phyloP scores from a whole-genome alignment of 208 protist genomes.

The Balamuthia mandrillaris region DNA sequence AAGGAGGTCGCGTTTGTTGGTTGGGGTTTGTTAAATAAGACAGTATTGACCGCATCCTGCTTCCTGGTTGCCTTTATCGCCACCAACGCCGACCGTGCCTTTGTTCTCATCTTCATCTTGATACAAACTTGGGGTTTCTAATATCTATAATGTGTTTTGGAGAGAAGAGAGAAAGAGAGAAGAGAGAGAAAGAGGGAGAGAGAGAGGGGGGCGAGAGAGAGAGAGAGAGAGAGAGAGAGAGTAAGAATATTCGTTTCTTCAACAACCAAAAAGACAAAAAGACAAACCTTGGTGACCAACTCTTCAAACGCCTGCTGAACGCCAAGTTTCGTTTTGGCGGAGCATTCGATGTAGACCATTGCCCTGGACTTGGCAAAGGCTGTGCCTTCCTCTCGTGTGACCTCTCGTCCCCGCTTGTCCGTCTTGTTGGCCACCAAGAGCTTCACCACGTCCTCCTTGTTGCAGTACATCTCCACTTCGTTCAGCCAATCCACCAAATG shows the following conservation, averaged over 20 bases:
- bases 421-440: slow-evolving; percentile 29
- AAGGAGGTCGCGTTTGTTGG: too few relatives aligned
- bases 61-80: background rate
- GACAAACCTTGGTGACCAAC: background rate
- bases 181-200: background rate
- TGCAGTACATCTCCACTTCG: slow-evolving; percentile 36
- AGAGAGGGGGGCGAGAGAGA: background rate
- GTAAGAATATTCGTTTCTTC: background rate
- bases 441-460: slow-evolving; percentile 33
- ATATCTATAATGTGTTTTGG: background rate
- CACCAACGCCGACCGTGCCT: background rate
- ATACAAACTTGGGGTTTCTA: slow-evolving; percentile 9
- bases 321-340: slow-evolving; percentile 29
- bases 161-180: background rate
- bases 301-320: slow-evolving; percentile 25
- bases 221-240: background rate
- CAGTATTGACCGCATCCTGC: too few relatives aligned
- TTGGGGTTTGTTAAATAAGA: too few relatives aligned
- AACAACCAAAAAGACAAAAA: too few relatives aligned
- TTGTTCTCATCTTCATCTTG: background rate
- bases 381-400: slow-evolving; percentile 11
- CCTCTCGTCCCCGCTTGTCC: background rate
- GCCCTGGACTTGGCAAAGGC: slow-evolving; percentile 13
- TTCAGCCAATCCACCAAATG: background rate
- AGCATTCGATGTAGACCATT: slow-evolving; percentile 31